Percentiles rank a stretch among this genome's conserved stretches.
phyloP scores from a whole-genome alignment of 768 basidiomycete species.

The Termitomyces sp. region DNA sequence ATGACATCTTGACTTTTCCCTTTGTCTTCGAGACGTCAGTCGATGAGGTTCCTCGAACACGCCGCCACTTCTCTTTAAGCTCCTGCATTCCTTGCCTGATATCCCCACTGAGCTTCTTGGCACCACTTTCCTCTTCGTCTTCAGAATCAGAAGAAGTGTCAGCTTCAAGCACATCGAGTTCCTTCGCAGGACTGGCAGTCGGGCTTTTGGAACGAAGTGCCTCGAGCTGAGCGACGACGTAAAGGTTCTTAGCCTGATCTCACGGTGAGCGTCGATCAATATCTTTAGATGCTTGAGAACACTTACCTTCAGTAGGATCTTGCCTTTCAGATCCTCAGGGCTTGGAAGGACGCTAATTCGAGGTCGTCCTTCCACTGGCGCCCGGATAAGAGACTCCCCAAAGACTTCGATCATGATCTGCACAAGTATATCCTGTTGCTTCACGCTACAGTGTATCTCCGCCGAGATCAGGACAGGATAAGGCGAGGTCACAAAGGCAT shows the following conservation, averaged over 20 bases:
- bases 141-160: constrained; percentile 20
- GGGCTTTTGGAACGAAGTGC: constrained; percentile 37
- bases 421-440: constrained; percentile 78
- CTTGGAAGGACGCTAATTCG: constrained; percentile 66
- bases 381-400: constrained; percentile 36
- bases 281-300: neutral
- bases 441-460: constrained; percentile 80
- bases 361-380: constrained; percentile 38
- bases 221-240: constrained; percentile 51
- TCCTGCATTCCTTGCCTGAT: constrained; percentile 18
- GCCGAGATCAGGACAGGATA: constrained; percentile 93
- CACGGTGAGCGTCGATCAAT: neutral
- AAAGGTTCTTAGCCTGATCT: constrained; percentile 68
- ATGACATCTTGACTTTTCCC: constrained; percentile 61
- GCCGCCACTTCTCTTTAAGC: constrained; percentile 22
- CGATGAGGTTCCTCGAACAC: constrained; percentile 17
- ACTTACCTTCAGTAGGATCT: constrained; percentile 78
- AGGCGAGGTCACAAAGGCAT: constrained; percentile 86
- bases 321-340: constrained; percentile 75
- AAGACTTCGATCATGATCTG: constrained; percentile 61
- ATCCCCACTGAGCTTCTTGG: constrained; percentile 4
- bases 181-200: constrained; percentile 8
- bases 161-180: constrained; percentile 19
- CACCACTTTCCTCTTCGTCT: constrained; percentile 16
- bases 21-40: constrained; percentile 29